phyloP scores from a whole-genome alignment of 768 basidiomycete genomes.

The Mycena pura region DNA sequence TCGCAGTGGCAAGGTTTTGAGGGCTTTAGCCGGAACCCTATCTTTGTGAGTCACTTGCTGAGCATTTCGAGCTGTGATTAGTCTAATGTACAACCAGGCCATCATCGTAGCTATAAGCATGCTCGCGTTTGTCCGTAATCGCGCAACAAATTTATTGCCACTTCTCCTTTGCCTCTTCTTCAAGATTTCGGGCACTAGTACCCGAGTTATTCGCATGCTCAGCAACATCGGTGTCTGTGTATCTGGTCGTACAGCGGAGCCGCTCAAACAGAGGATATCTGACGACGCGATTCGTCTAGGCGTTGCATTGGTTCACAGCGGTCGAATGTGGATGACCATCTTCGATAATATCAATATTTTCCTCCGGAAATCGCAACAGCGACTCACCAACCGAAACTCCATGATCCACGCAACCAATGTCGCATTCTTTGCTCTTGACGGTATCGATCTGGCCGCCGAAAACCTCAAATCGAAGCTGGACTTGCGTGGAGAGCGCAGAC shows the following conservation, averaged over 20 bases:
- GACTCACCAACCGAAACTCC: conserved; percentile 34
- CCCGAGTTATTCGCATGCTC: conserved; percentile 33
- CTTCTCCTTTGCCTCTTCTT: conserved; percentile 37
- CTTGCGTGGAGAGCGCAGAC: conserved; percentile 21
- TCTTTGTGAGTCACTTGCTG: conserved; percentile 21
- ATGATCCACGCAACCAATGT: conserved; percentile 39
- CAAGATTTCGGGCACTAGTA: conserved; percentile 36
- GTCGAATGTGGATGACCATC: conserved; percentile 24
- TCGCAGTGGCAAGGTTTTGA: neutral
- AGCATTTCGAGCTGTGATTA: too few relatives aligned
- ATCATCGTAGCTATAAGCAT: conserved; percentile 26
- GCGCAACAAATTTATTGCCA: conserved; percentile 35
- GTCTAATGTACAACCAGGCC: conserved; percentile 5
- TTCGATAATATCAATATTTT: conserved; percentile 44
- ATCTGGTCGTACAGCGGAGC: conserved; percentile 33
- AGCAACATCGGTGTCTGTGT: conserved; percentile 36
- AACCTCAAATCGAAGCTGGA: conserved; percentile 20
- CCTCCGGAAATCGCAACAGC: conserved; percentile 37
- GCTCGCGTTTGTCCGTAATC: conserved; percentile 35
- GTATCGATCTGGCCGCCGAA: conserved; percentile 9
- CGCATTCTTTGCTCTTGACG: conserved; percentile 18
- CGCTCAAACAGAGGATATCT: conserved; percentile 33
- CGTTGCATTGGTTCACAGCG: conserved; percentile 28
- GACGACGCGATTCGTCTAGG: conserved; percentile 31
- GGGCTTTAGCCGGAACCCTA: conserved; percentile 31